Base-by-base conservation (phyloP, 2,329 filamentous ascomycete species). In the Pyricularia sp. region DNA sequence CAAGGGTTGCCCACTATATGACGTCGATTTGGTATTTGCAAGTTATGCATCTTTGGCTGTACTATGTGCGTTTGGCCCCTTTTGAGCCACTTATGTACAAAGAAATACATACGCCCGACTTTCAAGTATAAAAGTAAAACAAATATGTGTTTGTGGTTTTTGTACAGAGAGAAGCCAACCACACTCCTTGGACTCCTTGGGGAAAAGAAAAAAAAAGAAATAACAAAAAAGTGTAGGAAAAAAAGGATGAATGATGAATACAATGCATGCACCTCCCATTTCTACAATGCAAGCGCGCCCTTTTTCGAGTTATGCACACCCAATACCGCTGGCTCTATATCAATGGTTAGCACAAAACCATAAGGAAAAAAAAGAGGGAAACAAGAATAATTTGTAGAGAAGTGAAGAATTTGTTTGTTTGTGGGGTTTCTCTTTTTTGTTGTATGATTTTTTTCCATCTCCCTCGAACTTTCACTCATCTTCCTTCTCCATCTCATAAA, bases 401-500 rank as follows among this genome's bases (percentile, higher is more conserved):
- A 36, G 33, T 36, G 33, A 36, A 36, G 33, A 12, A 36, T 36
- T 36, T 36, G 11, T 50, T 50, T 50, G n/a, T n/a, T 20, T 50
- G 36, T 42, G 2, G 17, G 36, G 2, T 42, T 14, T 4, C 14
- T 9, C 6, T 9, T 9, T 33, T 42, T 20, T 42, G 12, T 42
- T 42, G 33, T 36, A 5, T 9, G 23, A 36, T 36, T 36, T 36
- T 36, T 14, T 28, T 25, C 1, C 31, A 17, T 31, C 23, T 4
- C 71, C 72, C 71, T 68, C 64, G 70, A 71, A 70, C 2, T 23
- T 20, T 65, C 64, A 33, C 64, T 36, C 28, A 2, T 58, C 20
- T 4, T 80, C 78, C 73, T 83, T 83, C 72, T 94, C 91, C 74
- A 97, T 81, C 82, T 98, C 94, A 79, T 99, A 99, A 78, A 99